A percentile compares a stretch with the other conserved stretches of the same genome.
phyloP scores from a whole-genome alignment of 1,284 basidiomycete genomes.

The Leccinum variabile region DNA sequence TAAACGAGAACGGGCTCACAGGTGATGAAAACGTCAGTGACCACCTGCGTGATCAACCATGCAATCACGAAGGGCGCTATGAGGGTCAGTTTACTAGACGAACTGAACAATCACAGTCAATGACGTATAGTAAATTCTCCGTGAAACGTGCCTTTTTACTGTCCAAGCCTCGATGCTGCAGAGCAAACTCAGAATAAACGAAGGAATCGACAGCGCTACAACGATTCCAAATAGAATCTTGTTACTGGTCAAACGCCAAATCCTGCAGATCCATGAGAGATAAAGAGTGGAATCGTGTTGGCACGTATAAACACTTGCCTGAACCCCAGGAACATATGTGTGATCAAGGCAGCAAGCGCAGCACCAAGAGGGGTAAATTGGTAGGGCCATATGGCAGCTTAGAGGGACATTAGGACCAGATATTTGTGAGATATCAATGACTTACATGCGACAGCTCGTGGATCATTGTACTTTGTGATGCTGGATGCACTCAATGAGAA shows the following conservation, averaged over 20 bases:
- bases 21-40: background rate
- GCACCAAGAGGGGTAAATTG: constrained; percentile 1
- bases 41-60: background rate
- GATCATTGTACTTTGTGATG: background rate
- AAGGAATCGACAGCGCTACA: background rate
- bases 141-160: background rate
- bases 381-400: background rate
- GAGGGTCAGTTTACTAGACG: background rate
- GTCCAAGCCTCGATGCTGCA: constrained; percentile 3
- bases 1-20: background rate
- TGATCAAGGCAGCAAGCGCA: constrained; percentile 3
- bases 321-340: constrained; percentile 2
- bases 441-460: background rate
- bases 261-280: background rate
- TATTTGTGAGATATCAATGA: background rate
- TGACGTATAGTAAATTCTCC: background rate
- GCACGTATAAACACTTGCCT: background rate
- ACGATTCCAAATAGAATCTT: background rate
- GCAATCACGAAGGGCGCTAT: background rate
- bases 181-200: background rate
- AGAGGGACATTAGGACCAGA: background rate
- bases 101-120: background rate
- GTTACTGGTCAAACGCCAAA: background rate
- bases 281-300: background rate
- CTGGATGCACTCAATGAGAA: background rate